Conservation (phyloP, 2,329 filamentous ascomycete genomes). For the Dactylellina drechsleri region DNA sequence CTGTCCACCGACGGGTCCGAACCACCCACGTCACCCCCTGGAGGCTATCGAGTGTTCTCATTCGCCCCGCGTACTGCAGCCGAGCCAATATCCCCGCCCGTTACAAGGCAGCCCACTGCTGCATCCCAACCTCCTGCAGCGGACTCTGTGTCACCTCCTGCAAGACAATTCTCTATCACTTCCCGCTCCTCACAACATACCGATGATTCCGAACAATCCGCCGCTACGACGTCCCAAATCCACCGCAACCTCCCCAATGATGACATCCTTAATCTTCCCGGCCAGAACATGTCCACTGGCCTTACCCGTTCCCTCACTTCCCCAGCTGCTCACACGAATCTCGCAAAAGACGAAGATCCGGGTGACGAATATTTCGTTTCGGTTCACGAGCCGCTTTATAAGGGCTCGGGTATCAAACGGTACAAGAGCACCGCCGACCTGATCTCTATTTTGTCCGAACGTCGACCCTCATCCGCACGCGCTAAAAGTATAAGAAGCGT, state of each 20-base stretch:
- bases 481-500: constrained; percentile 78
- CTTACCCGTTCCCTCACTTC: constrained; percentile 68
- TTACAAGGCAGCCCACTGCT: constrained; percentile 41
- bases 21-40: constrained; percentile 32
- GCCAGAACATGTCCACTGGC: constrained; percentile 65
- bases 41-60: constrained; percentile 43
- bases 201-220: constrained; percentile 38
- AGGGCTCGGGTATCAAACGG: constrained; percentile 61
- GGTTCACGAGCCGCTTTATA: constrained; percentile 39
- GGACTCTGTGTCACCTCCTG: constrained; percentile 46
- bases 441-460: constrained; percentile 85
- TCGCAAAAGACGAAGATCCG: constrained; percentile 46
- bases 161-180: constrained; percentile 46
- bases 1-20: constrained; percentile 42
- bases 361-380: constrained; percentile 54
- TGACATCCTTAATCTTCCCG: constrained; percentile 64
- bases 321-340: constrained; percentile 43
- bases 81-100: constrained; percentile 49
- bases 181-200: constrained; percentile 46
- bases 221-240: constrained; percentile 40
- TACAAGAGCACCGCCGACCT: constrained; percentile 93
- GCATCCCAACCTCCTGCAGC: constrained; percentile 33
- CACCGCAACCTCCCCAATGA: constrained; percentile 62
- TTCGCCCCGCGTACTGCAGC: constrained; percentile 51
- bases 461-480: constrained; percentile 61